A percentile compares a stretch with the other conserved stretches of the same genome.
phyloP scores from a whole-genome alignment of 2,329 filamentous ascomycete genomes.

The Drechslerella stenobrocha region DNA sequence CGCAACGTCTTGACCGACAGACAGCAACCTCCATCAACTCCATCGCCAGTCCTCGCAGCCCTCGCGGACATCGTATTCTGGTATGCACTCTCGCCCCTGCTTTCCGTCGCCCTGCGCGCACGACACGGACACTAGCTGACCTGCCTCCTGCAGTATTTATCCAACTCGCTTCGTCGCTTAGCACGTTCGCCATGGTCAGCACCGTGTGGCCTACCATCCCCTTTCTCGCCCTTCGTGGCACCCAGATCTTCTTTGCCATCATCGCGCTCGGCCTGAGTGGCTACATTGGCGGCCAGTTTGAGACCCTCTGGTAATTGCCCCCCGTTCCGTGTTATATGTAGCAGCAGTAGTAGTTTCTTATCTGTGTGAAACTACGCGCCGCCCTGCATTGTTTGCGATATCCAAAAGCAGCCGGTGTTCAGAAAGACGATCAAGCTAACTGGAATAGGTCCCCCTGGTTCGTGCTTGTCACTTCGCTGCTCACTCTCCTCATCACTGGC shows the following conservation, averaged over 20 bases:
- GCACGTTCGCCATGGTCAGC: constrained; percentile 1
- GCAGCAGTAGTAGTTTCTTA: no score
- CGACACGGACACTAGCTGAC: no score
- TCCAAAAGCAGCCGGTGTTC: no score
- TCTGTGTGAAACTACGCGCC: no score
- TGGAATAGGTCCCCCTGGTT: constrained; percentile 48
- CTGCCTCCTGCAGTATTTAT: not conserved
- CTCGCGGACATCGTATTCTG: not conserved
- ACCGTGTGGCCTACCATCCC: constrained; percentile 47
- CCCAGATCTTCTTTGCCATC: constrained; percentile 54
- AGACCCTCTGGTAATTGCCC: constrained; percentile 20
- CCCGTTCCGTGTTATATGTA: no score
- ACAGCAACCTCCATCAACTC: not conserved
- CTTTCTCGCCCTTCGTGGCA: constrained; percentile 51
- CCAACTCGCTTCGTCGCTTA: not conserved
- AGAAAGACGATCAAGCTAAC: no score
- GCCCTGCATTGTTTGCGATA: no score
- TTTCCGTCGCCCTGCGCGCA: no score
- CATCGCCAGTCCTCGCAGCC: not conserved
- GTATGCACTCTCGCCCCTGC: no score
- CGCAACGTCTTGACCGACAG: not conserved
- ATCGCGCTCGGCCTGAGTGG: constrained; percentile 53
- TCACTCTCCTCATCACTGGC: constrained; percentile 54
- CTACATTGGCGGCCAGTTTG: constrained; percentile 46
- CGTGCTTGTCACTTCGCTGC: constrained; percentile 55